A percentile compares a stretch with the other conserved stretches of the same genome.
phyloP scores from a whole-genome alignment of 2,329 filamentous ascomycete genomes.

The Pezicula neosporulosa region DNA sequence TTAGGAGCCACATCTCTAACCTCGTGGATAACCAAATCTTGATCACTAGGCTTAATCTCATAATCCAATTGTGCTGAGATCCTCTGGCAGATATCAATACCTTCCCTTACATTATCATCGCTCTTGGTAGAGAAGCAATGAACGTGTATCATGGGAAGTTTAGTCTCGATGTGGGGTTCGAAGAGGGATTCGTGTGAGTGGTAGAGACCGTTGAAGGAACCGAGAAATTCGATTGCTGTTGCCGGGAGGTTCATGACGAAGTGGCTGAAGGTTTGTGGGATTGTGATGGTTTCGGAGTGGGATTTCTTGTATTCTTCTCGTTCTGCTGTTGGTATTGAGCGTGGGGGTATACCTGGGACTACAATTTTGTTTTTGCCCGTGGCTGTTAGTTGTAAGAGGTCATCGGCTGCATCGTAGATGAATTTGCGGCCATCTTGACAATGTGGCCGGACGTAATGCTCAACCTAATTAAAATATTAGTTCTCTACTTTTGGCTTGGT shows the following conservation, averaged over 20 bases:
- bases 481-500: neutral
- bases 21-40: constrained; percentile 55
- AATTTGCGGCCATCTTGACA: constrained; percentile 81
- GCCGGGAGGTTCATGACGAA: constrained; percentile 98
- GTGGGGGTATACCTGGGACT: constrained; percentile 41
- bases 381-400: constrained; percentile 47
- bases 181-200: constrained; percentile 66
- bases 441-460: constrained; percentile 70
- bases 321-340: neutral
- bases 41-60: constrained; percentile 38
- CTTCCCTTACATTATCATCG: constrained; percentile 64
- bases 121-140: constrained; percentile 89
- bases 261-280: constrained; percentile 80
- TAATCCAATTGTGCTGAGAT: constrained; percentile 52
- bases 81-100: constrained; percentile 59
- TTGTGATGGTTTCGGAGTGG: constrained; percentile 39
- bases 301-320: constrained; percentile 3
- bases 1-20: constrained; percentile 88
- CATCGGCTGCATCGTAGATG: constrained; percentile 66
- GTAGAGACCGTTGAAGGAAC: constrained; percentile 75
- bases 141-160: constrained; percentile 82
- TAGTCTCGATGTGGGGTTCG: constrained; percentile 49
- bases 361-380: constrained; percentile 49
- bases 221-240: constrained; percentile 79
- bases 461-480: constrained; percentile 40